Evolutionary conservation across 495 filamentous ascomycete genomes (phyloP).

Genomic region (Aspergillus carlsbadensis): DNA sequence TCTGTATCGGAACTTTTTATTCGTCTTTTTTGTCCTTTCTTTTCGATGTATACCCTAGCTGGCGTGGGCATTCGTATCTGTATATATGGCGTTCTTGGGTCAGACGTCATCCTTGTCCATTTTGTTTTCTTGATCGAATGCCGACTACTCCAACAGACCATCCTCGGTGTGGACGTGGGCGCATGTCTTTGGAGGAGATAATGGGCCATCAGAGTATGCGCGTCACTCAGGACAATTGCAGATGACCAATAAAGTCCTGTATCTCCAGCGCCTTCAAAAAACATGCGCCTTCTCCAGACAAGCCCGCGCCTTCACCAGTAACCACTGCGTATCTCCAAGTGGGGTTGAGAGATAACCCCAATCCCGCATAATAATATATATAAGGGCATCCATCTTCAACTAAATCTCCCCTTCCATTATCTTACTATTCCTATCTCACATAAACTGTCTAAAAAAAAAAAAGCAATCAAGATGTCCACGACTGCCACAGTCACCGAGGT

Average conservation of each 20-base stretch:
- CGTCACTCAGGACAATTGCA: not conserved
- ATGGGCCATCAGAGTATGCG: too few species aligned
- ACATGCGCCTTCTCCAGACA: conserved; percentile 15
- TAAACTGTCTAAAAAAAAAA: not conserved
- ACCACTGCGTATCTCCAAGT: conserved; percentile 1
- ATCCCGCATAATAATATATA: not conserved
- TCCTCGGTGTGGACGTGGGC: not conserved
- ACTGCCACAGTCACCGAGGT: not conserved
- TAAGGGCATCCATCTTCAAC: not conserved
- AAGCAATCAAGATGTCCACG: conserved; percentile 4
- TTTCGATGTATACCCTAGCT: conserved; percentile 37
- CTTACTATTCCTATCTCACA: not conserved
- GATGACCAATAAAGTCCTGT: conserved; percentile 8
- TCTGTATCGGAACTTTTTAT: not conserved
- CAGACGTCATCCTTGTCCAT: conserved; percentile 1
- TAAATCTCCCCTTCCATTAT: not conserved
- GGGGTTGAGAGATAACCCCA: conserved; percentile 4
- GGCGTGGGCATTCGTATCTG: conserved; percentile 26
- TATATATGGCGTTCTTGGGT: conserved; percentile 41
- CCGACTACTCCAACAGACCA: conserved; percentile 5
- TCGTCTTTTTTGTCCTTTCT: conserved; percentile 6
- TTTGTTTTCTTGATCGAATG: conserved; percentile 17
- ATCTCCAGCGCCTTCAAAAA: conserved; percentile 4
- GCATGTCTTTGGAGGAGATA: not conserved
- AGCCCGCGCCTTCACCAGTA: not conserved